A percentile compares a stretch with the other conserved stretches of the same genome.
phyloP scores from a whole-genome alignment of 495 filamentous ascomycete genomes.

The Sphaerosporella brunnea region DNA sequence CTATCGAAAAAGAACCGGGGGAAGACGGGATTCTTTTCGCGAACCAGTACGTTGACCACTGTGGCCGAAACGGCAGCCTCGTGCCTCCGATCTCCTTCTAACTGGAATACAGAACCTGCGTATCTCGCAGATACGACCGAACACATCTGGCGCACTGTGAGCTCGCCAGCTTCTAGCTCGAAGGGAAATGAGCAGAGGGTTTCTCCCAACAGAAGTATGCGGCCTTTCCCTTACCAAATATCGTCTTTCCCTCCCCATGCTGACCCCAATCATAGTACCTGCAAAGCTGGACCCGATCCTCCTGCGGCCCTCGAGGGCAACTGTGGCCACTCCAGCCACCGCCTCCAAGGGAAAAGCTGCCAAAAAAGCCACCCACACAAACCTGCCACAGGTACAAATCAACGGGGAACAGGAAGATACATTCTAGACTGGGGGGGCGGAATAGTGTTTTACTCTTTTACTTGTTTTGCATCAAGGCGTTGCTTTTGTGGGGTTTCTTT shows the following conservation, averaged over 20 bases:
- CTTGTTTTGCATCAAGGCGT: neutral
- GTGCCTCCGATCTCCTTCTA: constrained; percentile 26
- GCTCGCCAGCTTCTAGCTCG: constrained; percentile 50
- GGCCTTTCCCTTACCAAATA: constrained; percentile 7
- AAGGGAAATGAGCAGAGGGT: constrained; percentile 51
- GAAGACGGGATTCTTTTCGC: constrained; percentile 32
- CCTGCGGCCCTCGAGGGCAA: constrained; percentile 49
- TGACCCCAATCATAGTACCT: constrained; percentile 43
- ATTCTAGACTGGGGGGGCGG: neutral
- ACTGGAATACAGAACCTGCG: constrained; percentile 34
- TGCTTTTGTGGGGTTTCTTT: neutral
- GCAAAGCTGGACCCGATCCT: constrained; percentile 66
- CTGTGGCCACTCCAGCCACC: constrained; percentile 30
- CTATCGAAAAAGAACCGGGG: constrained; percentile 85
- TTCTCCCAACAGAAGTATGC: constrained; percentile 41
- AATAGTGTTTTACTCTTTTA: neutral
- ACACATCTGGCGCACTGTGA: constrained; percentile 82
- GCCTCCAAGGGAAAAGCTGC: constrained; percentile 15
- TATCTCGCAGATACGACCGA: constrained; percentile 76
- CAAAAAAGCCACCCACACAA: constrained; percentile 15
- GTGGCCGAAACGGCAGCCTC: constrained; percentile 29
- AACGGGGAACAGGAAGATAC: too few relatives aligned
- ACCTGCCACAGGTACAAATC: constrained; percentile 19
- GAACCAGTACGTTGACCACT: constrained; percentile 37
- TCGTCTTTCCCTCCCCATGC: constrained; percentile 2